Base-by-base conservation (phyloP, 2,329 filamentous ascomycete species). In the Bisporella sp. region DNA sequence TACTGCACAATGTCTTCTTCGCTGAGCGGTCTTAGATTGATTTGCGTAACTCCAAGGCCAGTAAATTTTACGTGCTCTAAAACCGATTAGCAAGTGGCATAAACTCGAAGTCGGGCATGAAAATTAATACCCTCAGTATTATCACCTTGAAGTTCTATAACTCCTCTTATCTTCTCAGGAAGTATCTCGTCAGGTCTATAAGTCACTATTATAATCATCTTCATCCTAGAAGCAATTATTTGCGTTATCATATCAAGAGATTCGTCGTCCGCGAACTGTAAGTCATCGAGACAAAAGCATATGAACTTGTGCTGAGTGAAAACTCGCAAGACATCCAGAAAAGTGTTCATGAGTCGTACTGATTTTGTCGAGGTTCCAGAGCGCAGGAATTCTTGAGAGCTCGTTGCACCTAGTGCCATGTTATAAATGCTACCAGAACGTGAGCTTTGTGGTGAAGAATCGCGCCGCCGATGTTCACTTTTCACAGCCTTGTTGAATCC, bases 211-310 rank as follows among this genome's bases (percentile, higher is more conserved):
- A 57, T 55, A 5, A 52, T 82, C 71, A 96, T 85, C 21, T 87
- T 89, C 54, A 96, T 80, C 56, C 85, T 85, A 1, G 85, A 82
- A 46, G 77, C 76, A 49, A 95, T 81, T 47, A 96, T 89, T 60
- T 90, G 85, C 12, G 84, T 79, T 39, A 96, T 84, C 47, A 96
- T 73, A 51, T 95, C 89, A 45, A 93, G 71, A 11, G 87, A 93
- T 66, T 96, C 92, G 30, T 86, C 81, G 63, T 96, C 92, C 5
- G 90, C 89, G 66, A 89, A 93, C 60, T 96, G 90, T 32, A 96
- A 71, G 66, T 96, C 92, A 62, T 96, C 92, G 31, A 96, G 70
- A 59, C 84, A 90, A 59, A 96, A 84, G 62, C 89, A 95, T 48
- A 96, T 90, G 60, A 96, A 83, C 60, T 91, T 93, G 64, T 91